Base-by-base conservation (phyloP, 2,329 filamentous ascomycete species). In the Botrytis galanthina region DNA sequence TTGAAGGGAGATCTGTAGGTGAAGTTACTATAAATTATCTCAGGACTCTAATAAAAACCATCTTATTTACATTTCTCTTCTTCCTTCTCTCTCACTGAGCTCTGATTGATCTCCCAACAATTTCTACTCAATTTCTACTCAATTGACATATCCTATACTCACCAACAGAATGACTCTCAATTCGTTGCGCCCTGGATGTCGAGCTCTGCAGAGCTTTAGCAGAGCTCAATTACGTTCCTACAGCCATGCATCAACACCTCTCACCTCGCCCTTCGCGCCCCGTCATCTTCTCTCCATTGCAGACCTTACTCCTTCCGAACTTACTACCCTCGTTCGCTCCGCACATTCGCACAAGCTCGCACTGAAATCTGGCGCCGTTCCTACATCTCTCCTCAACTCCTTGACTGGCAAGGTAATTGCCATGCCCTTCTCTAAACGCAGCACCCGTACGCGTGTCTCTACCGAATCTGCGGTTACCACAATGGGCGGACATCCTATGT, bases 351-450 rank as follows among this genome's bases (percentile, higher is more conserved):
- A 93, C 84, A 98, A 98, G 83, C 83, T 88, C 72, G 86, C 89
- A 73, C 89, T 95, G 84, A 97, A 97, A 82, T 88, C 89, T 32
- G 89, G 89, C 63, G 85, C 87, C 71, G 84, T 88, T 66, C 89
- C 92, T 4, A 82, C 84, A 69, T 84, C 86, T 61, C 84, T 97
- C 72, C 84, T 87, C 71, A 86, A 87, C 59, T 85, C 88, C 18
- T 84, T 99, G 75, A 83, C 88, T 0, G 93, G 93, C 70, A 90
- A 93, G 83, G 95, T 94, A 0, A 89, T 99, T 46, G 95, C 96
- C 77, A 92, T 99, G 90, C 93, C 97, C 87, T 99, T 99, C 86
- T 97, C 88, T 87, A 99, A 99, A 85, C 91, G 95, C 78, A 97
- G 93, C 79, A 99, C 96, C 20, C 90, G 96, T 74, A 99, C 96